These are phyloP conservation scores for Daldinia eschscholtzii DNA, from an alignment of 2,329 filamentous ascomycete species.

Conservation along the genomic window DNA sequence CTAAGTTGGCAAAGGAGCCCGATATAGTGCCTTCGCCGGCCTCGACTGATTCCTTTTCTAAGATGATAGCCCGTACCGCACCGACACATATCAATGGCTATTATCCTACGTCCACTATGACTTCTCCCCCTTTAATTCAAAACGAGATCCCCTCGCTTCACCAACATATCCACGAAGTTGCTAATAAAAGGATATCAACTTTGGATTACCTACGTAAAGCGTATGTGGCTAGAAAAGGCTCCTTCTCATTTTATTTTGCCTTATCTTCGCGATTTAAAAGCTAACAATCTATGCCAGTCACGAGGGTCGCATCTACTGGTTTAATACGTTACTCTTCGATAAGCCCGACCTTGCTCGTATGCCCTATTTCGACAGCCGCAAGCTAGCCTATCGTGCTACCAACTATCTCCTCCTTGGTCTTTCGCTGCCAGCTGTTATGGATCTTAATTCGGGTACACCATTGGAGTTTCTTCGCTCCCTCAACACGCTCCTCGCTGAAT, in stretches of 20 bases:
- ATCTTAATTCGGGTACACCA: conserved; percentile 83
- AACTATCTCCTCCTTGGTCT: conserved; percentile 94
- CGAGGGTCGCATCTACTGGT: conserved; percentile 96
- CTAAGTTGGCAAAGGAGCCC: conserved; percentile 56
- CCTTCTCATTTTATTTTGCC: neutral
- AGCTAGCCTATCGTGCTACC: conserved; percentile 88
- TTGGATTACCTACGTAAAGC: conserved; percentile 92
- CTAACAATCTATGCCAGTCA: conserved; percentile 68
- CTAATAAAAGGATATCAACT: conserved; percentile 93
- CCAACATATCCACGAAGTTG: conserved; percentile 82
- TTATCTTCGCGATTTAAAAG: neutral
- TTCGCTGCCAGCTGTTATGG: conserved; percentile 88
- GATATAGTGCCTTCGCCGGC: conserved; percentile 53
- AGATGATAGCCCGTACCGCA: conserved; percentile 60
- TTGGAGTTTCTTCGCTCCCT: conserved; percentile 89
- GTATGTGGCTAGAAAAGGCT: conserved; percentile 65
- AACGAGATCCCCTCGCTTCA: conserved; percentile 65
- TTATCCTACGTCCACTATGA: conserved; percentile 44
- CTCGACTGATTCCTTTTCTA: conserved; percentile 56
- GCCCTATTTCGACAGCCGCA: conserved; percentile 86
- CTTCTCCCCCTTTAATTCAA: conserved; percentile 46
- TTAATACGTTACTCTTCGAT: conserved; percentile 95
- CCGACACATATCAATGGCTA: conserved; percentile 53
- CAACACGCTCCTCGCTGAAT: conserved; percentile 87
- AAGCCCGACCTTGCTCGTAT: conserved; percentile 83